Base-by-base conservation (phyloP, 2,329 filamentous ascomycete species). In the Claviceps arundinis region DNA sequence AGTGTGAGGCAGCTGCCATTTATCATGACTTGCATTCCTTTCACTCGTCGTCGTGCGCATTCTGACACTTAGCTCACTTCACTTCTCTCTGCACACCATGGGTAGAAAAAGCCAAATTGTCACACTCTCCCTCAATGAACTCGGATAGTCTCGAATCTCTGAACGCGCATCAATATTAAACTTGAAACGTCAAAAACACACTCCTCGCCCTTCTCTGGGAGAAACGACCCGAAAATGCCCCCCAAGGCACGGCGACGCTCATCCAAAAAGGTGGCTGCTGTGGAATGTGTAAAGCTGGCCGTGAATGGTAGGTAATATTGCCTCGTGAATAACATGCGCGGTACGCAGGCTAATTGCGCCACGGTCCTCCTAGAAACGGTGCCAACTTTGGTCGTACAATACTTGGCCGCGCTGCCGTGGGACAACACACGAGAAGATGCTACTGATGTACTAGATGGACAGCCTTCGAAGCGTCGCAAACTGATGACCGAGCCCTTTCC, bases 391-490 rank as follows among this genome's bases (percentile, higher is more conserved):
- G 50, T 67, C 11, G 51, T 62, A 17, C 54, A 62, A 11, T 53
- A 52, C 43, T 48, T 67, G 9, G 47, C 57, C 2, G 44, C 40
- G 24, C 38, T 68, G 16, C 56, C 60, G 30, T 57, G 53, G 19
- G 46, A 41, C 16, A 52, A 57, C 26, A 42, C 45, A 17, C 41
- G 50, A 17, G 56, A 56, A 7, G 46, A 16, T 37, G 8, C 34
- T 38, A 30, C 52, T 11, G 47, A 57, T 16, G 46, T 50, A 7
- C 58, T 17, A 13, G 14, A 46, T 5, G 16, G 58, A n/a, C 59
- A 57, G 17, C 56, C 61, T 16, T 19, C 53, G 4, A 69, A 69
- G 58, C 65, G 66, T 48, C 65, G 60, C 48, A 69, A 64, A 58
- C 55, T 59, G 13, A 51, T 55, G 3, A 17, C 45, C 19, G 45